phyloP scores from a whole-genome alignment of 768 basidiomycete species.

The Phylloporus sp. region DNA sequence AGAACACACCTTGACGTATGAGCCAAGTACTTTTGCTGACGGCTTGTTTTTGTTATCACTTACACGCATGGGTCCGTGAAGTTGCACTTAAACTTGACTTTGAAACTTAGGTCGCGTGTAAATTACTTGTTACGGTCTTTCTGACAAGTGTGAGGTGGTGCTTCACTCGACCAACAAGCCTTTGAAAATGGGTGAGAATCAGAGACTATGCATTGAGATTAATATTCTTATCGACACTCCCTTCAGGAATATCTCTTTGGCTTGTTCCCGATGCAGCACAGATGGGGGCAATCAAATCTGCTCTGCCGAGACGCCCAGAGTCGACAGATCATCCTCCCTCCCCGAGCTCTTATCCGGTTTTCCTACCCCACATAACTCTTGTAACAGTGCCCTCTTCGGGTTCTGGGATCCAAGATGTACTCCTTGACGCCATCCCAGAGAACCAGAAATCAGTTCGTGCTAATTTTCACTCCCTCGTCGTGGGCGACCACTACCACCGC shows the following conservation, averaged over 20 bases:
- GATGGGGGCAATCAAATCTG: constrained; percentile 38
- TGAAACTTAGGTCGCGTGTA: constrained; percentile 3
- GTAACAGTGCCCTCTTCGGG: constrained; percentile 35
- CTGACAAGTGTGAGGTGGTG: not conserved
- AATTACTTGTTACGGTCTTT: not conserved
- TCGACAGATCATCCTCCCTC: constrained; percentile 16
- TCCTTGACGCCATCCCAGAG: constrained; percentile 40
- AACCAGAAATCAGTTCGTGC: constrained; percentile 35
- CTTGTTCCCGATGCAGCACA: constrained; percentile 55
- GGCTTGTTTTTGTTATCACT: not conserved
- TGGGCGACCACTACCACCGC: constrained; percentile 64
- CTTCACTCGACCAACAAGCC: not conserved
- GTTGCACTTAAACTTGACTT: not conserved
- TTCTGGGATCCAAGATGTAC: constrained; percentile 8
- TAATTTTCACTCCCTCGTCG: constrained; percentile 50
- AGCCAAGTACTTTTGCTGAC: not conserved
- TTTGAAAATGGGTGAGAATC: constrained; percentile 21
- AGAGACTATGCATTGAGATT: not conserved
- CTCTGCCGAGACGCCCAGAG: constrained; percentile 45
- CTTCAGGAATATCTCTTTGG: constrained; percentile 62
- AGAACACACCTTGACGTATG: not conserved
- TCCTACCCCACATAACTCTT: constrained; percentile 73
- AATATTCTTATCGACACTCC: not conserved
- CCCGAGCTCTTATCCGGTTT: constrained; percentile 51
- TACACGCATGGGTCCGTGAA: not conserved